These are phyloP conservation scores for Ensete ventricosum DNA, from an alignment of 176 grass and related monocot species.

Conservation along the genomic window DNA sequence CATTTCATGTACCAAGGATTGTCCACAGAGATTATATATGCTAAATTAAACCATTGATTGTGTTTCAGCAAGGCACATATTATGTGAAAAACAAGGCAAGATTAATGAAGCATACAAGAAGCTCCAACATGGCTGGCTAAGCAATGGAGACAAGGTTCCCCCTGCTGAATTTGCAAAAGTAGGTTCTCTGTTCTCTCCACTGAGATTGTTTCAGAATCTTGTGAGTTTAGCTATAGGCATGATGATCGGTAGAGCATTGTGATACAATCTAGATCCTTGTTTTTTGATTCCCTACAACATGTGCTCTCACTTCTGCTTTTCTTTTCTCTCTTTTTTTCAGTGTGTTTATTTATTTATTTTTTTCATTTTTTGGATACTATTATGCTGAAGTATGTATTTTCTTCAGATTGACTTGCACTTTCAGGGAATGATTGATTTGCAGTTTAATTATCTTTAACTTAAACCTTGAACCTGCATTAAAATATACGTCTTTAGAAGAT, in stretches of 20 bases:
- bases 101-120: conserved; percentile 98
- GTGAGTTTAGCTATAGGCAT: background rate
- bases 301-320: background rate
- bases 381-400: no score
- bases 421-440: no score
- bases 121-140: conserved; percentile 81
- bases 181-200: conserved; percentile 5
- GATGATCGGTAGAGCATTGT: background rate
- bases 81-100: conserved; percentile 96
- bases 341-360: background rate
- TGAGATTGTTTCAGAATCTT: background rate
- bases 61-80: conserved; percentile 62
- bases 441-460: no score
- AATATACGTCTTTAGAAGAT: background rate
- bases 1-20: background rate
- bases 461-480: no score
- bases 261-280: background rate
- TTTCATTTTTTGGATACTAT: background rate
- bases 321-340: background rate
- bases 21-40: background rate
- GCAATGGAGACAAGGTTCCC: conserved; percentile 87
- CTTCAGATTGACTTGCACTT: no score
- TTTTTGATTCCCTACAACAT: background rate
- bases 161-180: conserved; percentile 96
- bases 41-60: background rate